Base-by-base conservation (phyloP, 208 protist genomes). In the Trypanosoma congolense region DNA sequence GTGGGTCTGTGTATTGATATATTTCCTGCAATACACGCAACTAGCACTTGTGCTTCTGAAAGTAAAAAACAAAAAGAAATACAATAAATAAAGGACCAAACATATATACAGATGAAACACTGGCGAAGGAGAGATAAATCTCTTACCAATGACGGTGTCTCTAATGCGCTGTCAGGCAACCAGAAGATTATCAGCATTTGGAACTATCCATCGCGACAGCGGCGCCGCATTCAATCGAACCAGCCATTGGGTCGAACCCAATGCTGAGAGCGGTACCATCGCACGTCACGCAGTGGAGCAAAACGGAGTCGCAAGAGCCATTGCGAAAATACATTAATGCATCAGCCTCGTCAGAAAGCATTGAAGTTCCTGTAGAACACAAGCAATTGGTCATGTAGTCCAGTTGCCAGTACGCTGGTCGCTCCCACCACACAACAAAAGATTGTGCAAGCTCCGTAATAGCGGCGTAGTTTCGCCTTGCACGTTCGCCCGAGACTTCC, bases 271-370 rank as follows among this genome's bases (percentile, higher is more conserved):
- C 73, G 2, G 56, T 61, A 0, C 82, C 82, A 42, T 90, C 82
- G 43, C 82, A 90, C 14, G 79, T 90, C 12, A 75, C 77, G 25
- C 76, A 78, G 38, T 75, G 68, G 16, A 90, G 51, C 40, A 73
- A 50, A 6, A 33, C 55, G 9, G 46, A 28, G 5, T 18, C 25
- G 31, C 0, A 25, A 3, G 2, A 26, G 24, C 26, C 5, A 24
- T 24, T 3, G 31, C 14, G 0, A 26, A 51, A 44, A 4, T 22
- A 51, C 8, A 6, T 26, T 16, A 2, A 18, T 14, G 4, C 24
- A 25, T 8, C 24, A n/a, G 19, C 14, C 22, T 26, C 22, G 40
- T 26, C n/a, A n/a, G 22, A 6, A 3, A 47, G 14, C 41, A 22
- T 28, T 12, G 33, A 6, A 12, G 33, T 19, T 46, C 12, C 42